A percentile compares a stretch with the other conserved stretches of the same genome.
Evolutionary conservation across 164 flowering plant species (phyloP).

Genomic region (Akebia trifoliata): DNA sequence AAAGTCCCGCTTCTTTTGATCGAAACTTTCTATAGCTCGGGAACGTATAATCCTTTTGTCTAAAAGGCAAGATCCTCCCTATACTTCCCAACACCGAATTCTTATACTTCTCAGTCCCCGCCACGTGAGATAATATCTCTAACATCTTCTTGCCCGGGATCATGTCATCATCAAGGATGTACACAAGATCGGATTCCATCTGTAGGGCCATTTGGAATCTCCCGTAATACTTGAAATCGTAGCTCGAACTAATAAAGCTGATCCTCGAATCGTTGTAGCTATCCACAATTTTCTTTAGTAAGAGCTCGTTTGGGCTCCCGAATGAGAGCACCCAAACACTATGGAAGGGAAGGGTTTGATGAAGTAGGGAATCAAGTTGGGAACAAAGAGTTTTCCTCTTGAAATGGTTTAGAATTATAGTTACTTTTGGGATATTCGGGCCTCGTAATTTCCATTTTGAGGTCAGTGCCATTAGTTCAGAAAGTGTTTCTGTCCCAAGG

Average conservation of each 20-base stretch:
- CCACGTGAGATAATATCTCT: conserved; percentile 84
- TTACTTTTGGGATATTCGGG: conserved; percentile 56
- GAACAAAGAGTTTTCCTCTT: conserved; percentile 93
- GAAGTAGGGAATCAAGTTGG: conserved; percentile 79
- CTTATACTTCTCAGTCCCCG: conserved; percentile 88
- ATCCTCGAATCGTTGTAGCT: conserved; percentile 81
- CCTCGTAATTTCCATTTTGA: conserved; percentile 70
- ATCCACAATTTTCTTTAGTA: conserved; percentile 63
- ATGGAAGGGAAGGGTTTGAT: conserved; percentile 83
- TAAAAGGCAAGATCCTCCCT: conserved; percentile 88
- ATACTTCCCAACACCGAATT: conserved; percentile 94
- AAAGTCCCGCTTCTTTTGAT: conserved; percentile 94
- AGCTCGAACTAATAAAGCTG: conserved; percentile 82
- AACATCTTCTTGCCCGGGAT: conserved; percentile 92
- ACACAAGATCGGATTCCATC: conserved; percentile 81
- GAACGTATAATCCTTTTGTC: conserved; percentile 86
- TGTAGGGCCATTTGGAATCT: conserved; percentile 97
- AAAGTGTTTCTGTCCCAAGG: conserved; percentile 64
- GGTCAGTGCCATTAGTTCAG: conserved; percentile 70
- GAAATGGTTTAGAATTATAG: conserved; percentile 90
- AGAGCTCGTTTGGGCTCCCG: conserved; percentile 82
- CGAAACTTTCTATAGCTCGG: conserved; percentile 92
- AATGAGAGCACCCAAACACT: conserved; percentile 90
- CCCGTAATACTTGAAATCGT: conserved; percentile 95
- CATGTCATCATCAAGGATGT: conserved; percentile 95